Evolutionary conservation across 768 basidiomycete species (phyloP).

Genomic region (Serendipita indica): DNA sequence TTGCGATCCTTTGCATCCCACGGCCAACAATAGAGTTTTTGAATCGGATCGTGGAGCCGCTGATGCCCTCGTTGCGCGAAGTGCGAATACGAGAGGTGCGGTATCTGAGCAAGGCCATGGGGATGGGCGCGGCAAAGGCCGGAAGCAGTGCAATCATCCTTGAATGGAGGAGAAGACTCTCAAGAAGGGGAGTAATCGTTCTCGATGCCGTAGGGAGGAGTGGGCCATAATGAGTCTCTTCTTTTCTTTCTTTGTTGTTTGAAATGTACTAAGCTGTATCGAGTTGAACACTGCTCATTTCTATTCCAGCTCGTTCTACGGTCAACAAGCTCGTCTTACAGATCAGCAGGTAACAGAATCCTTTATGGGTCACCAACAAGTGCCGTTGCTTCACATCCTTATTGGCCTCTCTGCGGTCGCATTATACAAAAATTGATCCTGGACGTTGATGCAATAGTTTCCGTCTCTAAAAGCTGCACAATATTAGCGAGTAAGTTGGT

Average conservation of each 20-base stretch:
- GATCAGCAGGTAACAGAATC: too few relatives aligned
- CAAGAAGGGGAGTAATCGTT: constrained; percentile 41
- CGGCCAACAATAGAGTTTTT: constrained; percentile 52
- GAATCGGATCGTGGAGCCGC: constrained; percentile 31
- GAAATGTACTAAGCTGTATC: not conserved
- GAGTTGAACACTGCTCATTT: too few relatives aligned
- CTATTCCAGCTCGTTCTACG: too few relatives aligned
- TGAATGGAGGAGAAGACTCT: constrained; percentile 53
- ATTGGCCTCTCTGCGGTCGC: too few relatives aligned
- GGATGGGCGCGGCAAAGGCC: constrained; percentile 45
- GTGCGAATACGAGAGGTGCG: constrained; percentile 53
- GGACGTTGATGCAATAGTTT: too few relatives aligned
- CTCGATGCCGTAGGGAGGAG: constrained; percentile 34
- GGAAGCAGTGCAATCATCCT: constrained; percentile 72
- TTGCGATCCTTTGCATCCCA: constrained; percentile 60
- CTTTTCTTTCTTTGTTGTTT: not conserved
- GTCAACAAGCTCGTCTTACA: too few relatives aligned
- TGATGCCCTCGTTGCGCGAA: constrained; percentile 38
- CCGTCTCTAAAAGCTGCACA: too few relatives aligned
- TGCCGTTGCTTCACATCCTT: too few relatives aligned
- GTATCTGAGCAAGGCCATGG: constrained; percentile 59
- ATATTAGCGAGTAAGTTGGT: too few relatives aligned
- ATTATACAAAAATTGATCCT: too few relatives aligned
- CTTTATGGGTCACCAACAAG: too few relatives aligned
- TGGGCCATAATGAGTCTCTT: not conserved